Conservation (phyloP, 164 flowering plant genomes). For the Magnolia kwangsiensis region DNA sequence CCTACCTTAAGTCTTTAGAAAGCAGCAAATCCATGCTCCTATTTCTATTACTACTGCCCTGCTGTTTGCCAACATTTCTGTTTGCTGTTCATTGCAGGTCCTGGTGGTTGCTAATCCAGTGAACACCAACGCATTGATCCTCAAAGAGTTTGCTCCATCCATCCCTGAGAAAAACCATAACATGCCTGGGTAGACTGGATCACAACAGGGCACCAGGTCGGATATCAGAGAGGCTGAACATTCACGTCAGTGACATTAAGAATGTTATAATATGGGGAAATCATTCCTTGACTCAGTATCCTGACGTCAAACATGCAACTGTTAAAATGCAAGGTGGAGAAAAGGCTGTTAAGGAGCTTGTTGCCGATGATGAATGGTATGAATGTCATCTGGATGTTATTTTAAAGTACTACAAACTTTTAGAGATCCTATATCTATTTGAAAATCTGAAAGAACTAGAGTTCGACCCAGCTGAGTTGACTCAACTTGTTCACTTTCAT, state of each 20-base stretch:
- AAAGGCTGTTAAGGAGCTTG: slow-evolving; percentile 80
- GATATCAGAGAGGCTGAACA: slow-evolving; percentile 85
- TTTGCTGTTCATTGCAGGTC: slow-evolving; percentile 46
- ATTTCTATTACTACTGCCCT: not conserved
- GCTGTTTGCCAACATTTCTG: not conserved
- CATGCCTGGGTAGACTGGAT: slow-evolving; percentile 87
- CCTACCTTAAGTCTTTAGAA: not conserved
- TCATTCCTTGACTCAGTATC: slow-evolving; percentile 89
- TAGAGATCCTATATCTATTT: not conserved
- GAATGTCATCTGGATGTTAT: not conserved
- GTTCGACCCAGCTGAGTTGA: too few species aligned
- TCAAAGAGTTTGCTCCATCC: slow-evolving; percentile 87
- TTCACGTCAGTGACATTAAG: slow-evolving; percentile 88
- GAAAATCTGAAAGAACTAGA: too few species aligned
- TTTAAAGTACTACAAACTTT: not conserved
- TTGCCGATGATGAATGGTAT: slow-evolving; percentile 92
- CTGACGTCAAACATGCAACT: slow-evolving; percentile 55
- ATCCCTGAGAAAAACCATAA: slow-evolving; percentile 67
- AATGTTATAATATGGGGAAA: slow-evolving; percentile 98
- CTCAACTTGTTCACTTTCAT: too few species aligned
- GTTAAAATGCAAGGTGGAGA: slow-evolving; percentile 74
- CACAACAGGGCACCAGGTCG: slow-evolving; percentile 99
- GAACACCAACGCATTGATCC: slow-evolving; percentile 95
- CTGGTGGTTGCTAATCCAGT: slow-evolving; percentile 99
- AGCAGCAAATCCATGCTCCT: not conserved